Conservation (phyloP, 257 asterid species). For the Sherardia arvensis region DNA sequence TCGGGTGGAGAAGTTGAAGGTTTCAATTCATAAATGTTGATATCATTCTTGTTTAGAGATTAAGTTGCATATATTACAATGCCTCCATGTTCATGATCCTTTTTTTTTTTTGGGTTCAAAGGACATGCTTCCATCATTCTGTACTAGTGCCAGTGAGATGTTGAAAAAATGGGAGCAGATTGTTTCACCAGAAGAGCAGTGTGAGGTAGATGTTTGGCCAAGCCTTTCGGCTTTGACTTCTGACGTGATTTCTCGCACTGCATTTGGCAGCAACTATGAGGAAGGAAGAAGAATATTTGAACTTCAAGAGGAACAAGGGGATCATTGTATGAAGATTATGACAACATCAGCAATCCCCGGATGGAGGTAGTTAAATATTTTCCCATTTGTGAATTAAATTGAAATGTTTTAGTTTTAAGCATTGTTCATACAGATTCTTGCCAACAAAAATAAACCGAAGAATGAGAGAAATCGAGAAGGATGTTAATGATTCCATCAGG, state of each 20-base stretch:
- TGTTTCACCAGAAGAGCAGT: not conserved
- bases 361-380: not conserved
- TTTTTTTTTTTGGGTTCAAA: not conserved
- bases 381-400: too few species aligned
- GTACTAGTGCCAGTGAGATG: not conserved
- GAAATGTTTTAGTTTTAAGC: too few species aligned
- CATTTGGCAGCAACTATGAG: not conserved
- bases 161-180: not conserved
- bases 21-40: not conserved
- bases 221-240: not conserved
- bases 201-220: not conserved
- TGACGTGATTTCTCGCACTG: not conserved
- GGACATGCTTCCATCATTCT: not conserved
- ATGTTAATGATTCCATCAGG: not conserved
- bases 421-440: not conserved
- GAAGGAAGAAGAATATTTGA: not conserved
- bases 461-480: not conserved
- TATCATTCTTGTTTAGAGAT: too few species aligned
- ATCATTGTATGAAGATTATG: not conserved
- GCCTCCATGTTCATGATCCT: not conserved
- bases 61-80: too few species aligned
- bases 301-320: not conserved
- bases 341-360: not conserved
- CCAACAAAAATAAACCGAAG: not conserved
- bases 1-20: not conserved